Base-by-base conservation (phyloP, 768 basidiomycete species). In the Amanita inopinata region DNA sequence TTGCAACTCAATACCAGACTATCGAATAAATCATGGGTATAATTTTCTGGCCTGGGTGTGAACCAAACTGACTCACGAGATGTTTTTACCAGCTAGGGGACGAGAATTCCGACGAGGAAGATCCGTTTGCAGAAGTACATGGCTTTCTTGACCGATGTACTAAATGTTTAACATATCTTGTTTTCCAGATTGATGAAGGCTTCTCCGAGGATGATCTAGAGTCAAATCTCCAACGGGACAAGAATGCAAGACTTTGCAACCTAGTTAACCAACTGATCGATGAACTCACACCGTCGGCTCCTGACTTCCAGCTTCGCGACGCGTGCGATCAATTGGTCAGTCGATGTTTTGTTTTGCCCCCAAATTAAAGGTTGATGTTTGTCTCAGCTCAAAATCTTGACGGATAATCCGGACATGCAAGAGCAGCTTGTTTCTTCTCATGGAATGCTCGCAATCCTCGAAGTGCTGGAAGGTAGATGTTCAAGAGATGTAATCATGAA, bases 111-210 rank as follows among this genome's bases (percentile, higher is more conserved):
- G 91, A 94, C 45, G 92, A 94, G 40, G 88, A 91, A 41, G 92
- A 99, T 66, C 94, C 96, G 1, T 99, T 99, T 52, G 92, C 94
- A 2, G 89, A 92, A 67, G 89, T 88, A 51, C 36, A 8, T n/a
- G 6, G 30, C 17, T 46, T 11, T 24, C 24, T 28, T 46, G 7
- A 10, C 36, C 20, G 9, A 7, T n/a, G 25, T 23, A 22, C 24
- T 38, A 1, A 18, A 11, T 25, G 12, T 31, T 17, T 14, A 14
- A n/a, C 28, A 33, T 1, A 20, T 30, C 22, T 15, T 40, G n/a
- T 24, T 48, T n/a, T n/a, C n/a, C n/a, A 84, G 86, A 93, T 94
- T 46, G 91, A 96, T 53, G 92, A 93, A 66, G 87, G 84, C 5
- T 93, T 91, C 51, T 82, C 78, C 1, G 89, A 93, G 50, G 86